Base-by-base conservation (phyloP, 176 grass and related monocot genomes). In the Tuctoria greenei region DNA sequence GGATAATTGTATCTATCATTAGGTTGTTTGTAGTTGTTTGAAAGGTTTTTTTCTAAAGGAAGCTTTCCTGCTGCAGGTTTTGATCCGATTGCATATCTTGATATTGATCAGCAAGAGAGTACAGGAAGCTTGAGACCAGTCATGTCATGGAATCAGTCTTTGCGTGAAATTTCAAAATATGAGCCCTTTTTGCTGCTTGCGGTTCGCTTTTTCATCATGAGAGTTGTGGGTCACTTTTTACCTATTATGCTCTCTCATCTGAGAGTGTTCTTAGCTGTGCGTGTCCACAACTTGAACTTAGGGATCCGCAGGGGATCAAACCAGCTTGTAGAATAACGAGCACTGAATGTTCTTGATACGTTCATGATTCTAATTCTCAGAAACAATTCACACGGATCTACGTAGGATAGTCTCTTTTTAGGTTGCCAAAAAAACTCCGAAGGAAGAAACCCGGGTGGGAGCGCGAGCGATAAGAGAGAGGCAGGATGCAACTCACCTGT, bases 151-250 rank as follows among this genome's bases (percentile, higher is more conserved):
- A 47, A 66, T 54, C 8, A 13, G 20, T 82, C 84, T 72, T 60
- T 82, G 34, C 71, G 11, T 51, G 66, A 79, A 79, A 28, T 90
- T 50, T 62, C 71, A 47, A 67, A 73, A 77, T 55, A 79, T 3
- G 92, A 89, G 71, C 83, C 83, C 5, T 89, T 72, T 41, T 11
- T 92, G 38, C 66, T 81, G 45, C 67, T 79, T 41, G 81, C 82
- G 14, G 68, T 69, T 34, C 57, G 88, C 58, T 95, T 95, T 66
- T 68, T 95, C 17, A 57, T 88, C 65, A 27, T 92, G 50, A 95
- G 72, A 60, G 41, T 68, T 24, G 34, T 26, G 10, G 46, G 51
- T 4, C 51, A 37, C 40, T 46, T 87, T 12, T 4, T 86, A 45
- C 83, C 86, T 69, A 43, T 51, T 31, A 20, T 79, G 31, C 41